These are phyloP conservation scores for Rosellinia necatrix DNA, from an alignment of 2,329 filamentous ascomycete species.

Conservation along the genomic window DNA sequence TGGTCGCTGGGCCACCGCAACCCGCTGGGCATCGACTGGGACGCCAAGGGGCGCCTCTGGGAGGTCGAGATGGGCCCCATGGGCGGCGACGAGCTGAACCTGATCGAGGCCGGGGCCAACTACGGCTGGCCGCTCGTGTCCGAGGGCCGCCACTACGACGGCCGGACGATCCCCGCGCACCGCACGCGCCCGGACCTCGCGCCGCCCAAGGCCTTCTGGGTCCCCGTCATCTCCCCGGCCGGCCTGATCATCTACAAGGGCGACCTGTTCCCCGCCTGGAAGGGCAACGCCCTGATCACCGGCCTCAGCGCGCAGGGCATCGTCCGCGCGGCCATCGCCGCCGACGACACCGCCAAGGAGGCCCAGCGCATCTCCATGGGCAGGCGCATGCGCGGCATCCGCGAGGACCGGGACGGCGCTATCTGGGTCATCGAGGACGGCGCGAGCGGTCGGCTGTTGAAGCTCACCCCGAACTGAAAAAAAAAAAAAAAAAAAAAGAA, in stretches of 20 bases:
- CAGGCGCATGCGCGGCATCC: slow-evolving; percentile 24
- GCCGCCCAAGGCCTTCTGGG: slow-evolving; percentile 23
- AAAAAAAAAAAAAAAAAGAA: no score
- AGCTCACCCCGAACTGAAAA: slow-evolving; percentile 24
- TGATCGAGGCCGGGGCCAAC: slow-evolving; percentile 20
- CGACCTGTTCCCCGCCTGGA: slow-evolving; percentile 20
- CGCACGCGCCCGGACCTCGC: slow-evolving; percentile 18
- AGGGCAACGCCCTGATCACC: slow-evolving; percentile 21
- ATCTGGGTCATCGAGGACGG: slow-evolving; percentile 26
- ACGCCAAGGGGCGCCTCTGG: slow-evolving; percentile 22
- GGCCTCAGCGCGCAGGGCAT: slow-evolving; percentile 12
- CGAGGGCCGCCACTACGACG: slow-evolving; percentile 23
- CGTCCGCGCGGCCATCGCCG: slow-evolving; percentile 23
- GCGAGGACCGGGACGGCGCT: slow-evolving; percentile 22
- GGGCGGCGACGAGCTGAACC: slow-evolving; percentile 24
- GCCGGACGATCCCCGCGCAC: slow-evolving; percentile 19
- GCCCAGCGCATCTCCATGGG: slow-evolving; percentile 25
- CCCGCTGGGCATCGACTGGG: slow-evolving; percentile 24
- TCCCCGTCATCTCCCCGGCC: slow-evolving; percentile 24
- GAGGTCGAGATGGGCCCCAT: slow-evolving; percentile 24
- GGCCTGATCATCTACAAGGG: slow-evolving; percentile 25
- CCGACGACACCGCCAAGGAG: slow-evolving; percentile 22
- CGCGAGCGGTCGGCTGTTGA: slow-evolving; percentile 19
- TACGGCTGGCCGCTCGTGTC: slow-evolving; percentile 22
- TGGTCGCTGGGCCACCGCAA: slow-evolving; percentile 23